Evolutionary conservation across 805 yeast genomes (phyloP).

Genomic region (Sungouiella thailandica): DNA sequence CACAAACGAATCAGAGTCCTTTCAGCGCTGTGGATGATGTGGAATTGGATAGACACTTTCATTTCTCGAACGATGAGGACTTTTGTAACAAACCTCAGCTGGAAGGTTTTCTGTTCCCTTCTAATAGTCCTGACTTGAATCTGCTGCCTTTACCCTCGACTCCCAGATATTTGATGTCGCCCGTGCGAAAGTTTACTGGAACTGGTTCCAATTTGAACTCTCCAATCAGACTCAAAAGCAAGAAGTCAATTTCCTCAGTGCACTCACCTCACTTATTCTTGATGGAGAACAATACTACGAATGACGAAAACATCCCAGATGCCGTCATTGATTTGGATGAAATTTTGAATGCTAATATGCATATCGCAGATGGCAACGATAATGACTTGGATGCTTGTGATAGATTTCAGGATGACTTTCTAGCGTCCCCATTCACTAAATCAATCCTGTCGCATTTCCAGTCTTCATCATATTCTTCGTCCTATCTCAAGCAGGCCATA

Average conservation of each 20-base stretch:
- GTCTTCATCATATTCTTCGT: conserved; percentile 13
- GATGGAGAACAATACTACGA: conserved; percentile 25
- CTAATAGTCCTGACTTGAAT: conserved; percentile 1
- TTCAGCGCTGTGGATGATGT: conserved; percentile 11
- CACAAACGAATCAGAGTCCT: conserved; percentile 3
- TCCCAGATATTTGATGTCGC: conserved; percentile 3
- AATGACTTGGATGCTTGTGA: conserved; percentile 1
- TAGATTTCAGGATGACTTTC: conserved; percentile 21
- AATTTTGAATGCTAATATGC: conserved; percentile 38
- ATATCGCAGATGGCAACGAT: conserved; percentile 17
- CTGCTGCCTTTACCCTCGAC: no score
- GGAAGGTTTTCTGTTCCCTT: conserved; percentile 28
- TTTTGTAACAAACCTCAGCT: conserved; percentile 19
- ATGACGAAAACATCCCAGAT: conserved; percentile 40
- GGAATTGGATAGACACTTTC: conserved; percentile 19
- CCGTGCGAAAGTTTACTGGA: conserved; percentile 2
- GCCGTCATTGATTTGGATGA: conserved; percentile 55
- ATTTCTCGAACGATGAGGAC: conserved; percentile 35
- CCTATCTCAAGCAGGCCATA: conserved; percentile 26
- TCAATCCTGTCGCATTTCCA: no score
- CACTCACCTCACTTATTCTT: conserved; percentile 23
- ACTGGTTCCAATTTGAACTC: conserved; percentile 22
- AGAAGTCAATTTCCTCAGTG: conserved; percentile 16
- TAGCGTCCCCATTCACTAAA: conserved; percentile 35
- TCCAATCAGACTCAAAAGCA: conserved; percentile 27